Evolutionary conservation across 768 basidiomycete species (phyloP).

Genomic region (Sarcomyxa edulis): DNA sequence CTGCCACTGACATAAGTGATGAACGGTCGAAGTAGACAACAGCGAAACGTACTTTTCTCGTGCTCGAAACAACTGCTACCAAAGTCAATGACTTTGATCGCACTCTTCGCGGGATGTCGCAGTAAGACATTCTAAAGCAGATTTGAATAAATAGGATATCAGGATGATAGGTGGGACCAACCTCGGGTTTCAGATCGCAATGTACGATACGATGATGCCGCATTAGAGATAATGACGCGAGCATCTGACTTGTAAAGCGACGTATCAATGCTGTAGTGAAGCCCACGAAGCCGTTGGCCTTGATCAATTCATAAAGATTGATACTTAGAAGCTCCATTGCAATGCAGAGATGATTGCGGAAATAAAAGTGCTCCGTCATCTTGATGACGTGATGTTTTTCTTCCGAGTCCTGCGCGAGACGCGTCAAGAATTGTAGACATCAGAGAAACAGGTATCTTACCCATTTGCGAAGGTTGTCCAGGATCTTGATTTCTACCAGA

Average conservation of each 20-base stretch:
- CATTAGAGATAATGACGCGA: conserved; percentile 88
- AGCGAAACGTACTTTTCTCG: conserved; percentile 77
- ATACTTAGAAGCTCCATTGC: conserved; percentile 98
- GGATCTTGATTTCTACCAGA: conserved; percentile 97
- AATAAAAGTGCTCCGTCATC: conserved; percentile 98
- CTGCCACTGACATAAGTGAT: conserved; percentile 34
- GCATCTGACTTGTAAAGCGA: conserved; percentile 94
- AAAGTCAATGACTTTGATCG: conserved; percentile 98
- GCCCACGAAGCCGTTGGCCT: conserved; percentile 98
- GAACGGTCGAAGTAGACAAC: conserved; percentile 3
- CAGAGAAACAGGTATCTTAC: conserved; percentile 38
- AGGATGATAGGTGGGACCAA: conserved; percentile 23
- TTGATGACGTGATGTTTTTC: conserved; percentile 97
- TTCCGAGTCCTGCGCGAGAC: conserved; percentile 70
- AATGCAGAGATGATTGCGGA: conserved; percentile 95
- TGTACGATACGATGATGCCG: conserved; percentile 97
- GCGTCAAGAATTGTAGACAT: background rate
- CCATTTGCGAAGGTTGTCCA: conserved; percentile 97
- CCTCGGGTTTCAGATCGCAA: conserved; percentile 98
- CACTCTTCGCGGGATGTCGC: conserved; percentile 92
- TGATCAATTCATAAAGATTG: conserved; percentile 98
- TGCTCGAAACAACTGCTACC: conserved; percentile 98
- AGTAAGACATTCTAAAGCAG: conserved; percentile 79
- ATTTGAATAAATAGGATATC: conserved; percentile 5
- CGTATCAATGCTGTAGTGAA: conserved; percentile 94